Percentiles rank a stretch among this genome's conserved stretches.
phyloP scores from a whole-genome alignment of 371 early-diverging fungal genomes.

The Globomyces sp. region DNA sequence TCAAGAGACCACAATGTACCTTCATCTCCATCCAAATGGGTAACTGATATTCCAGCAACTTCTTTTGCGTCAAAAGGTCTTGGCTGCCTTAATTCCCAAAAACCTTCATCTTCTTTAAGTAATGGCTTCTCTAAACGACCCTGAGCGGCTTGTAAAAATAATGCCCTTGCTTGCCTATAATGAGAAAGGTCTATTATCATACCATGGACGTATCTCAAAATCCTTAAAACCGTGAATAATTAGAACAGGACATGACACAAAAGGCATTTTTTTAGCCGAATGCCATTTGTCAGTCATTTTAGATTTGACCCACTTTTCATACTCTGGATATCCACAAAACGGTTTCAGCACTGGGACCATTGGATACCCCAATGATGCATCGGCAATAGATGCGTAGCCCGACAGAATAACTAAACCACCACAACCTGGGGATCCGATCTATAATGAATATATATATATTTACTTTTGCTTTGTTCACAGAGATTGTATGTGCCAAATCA shows the following conservation, averaged over 20 bases:
- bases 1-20: conserved; percentile 20
- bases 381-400: conserved; percentile 43
- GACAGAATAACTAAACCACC: conserved; percentile 46
- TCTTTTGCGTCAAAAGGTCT: not conserved
- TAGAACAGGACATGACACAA: conserved; percentile 33
- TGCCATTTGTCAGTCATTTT: conserved; percentile 34
- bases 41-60: not conserved
- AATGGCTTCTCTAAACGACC: conserved; percentile 8
- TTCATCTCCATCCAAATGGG: conserved; percentile 9
- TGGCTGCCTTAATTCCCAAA: conserved; percentile 10
- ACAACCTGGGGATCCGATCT: conserved; percentile 20
- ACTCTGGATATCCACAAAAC: conserved; percentile 21
- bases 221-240: conserved; percentile 40
- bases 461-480: conserved; percentile 8
- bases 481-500: conserved; percentile 31
- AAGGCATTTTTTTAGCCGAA: conserved; percentile 26
- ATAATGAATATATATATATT: not conserved
- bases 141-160: conserved; percentile 26
- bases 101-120: conserved; percentile 12
- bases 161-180: conserved; percentile 24
- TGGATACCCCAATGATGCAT: conserved; percentile 43
- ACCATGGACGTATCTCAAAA: conserved; percentile 38
- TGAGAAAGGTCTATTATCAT: no score
- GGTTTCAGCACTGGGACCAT: conserved; percentile 32
- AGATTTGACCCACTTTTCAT: conserved; percentile 24